Conservation (phyloP, 257 asterid species). For the Petunia axillaris region DNA sequence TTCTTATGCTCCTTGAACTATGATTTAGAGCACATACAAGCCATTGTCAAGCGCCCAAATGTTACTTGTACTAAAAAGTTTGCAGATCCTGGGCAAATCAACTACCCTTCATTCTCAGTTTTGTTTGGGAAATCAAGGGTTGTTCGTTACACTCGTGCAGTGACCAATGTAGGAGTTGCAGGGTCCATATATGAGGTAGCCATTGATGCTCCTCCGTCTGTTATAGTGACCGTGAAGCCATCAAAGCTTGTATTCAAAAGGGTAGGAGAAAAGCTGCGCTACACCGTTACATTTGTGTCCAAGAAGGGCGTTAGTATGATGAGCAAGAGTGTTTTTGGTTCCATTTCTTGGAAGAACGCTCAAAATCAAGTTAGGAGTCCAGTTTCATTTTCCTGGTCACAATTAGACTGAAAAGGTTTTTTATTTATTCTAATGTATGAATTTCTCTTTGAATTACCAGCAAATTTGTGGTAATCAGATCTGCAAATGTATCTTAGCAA, state of each 20-base stretch:
- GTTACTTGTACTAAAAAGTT: slow-evolving; percentile 59
- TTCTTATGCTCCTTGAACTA: slow-evolving; percentile 58
- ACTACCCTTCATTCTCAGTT: slow-evolving; percentile 83
- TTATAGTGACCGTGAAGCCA: slow-evolving; percentile 64
- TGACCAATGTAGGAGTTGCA: slow-evolving; percentile 76
- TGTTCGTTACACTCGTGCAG: slow-evolving; percentile 59
- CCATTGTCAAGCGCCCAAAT: slow-evolving; percentile 54
- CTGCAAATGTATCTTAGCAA: not conserved
- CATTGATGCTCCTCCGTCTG: slow-evolving; percentile 48
- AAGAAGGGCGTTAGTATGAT: slow-evolving; percentile 33
- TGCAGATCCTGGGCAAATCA: slow-evolving; percentile 73
- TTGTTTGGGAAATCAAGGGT: slow-evolving; percentile 66
- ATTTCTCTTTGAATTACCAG: not conserved
- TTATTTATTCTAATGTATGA: not conserved
- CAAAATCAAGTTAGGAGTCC: slow-evolving; percentile 73
- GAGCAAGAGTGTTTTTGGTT: slow-evolving; percentile 56
- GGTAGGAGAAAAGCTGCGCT: slow-evolving; percentile 51
- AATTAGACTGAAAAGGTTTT: not conserved
- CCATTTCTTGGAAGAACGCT: slow-evolving; percentile 66
- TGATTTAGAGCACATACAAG: slow-evolving; percentile 45
- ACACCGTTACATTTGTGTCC: slow-evolving; percentile 70
- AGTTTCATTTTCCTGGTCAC: slow-evolving; percentile 66
- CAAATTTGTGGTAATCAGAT: slow-evolving; percentile 17
- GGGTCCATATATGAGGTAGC: slow-evolving; percentile 52
- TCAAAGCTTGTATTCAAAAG: slow-evolving; percentile 49